Base-by-base conservation (phyloP, 1,284 basidiomycete genomes). In the Afroboletus lepidellus region DNA sequence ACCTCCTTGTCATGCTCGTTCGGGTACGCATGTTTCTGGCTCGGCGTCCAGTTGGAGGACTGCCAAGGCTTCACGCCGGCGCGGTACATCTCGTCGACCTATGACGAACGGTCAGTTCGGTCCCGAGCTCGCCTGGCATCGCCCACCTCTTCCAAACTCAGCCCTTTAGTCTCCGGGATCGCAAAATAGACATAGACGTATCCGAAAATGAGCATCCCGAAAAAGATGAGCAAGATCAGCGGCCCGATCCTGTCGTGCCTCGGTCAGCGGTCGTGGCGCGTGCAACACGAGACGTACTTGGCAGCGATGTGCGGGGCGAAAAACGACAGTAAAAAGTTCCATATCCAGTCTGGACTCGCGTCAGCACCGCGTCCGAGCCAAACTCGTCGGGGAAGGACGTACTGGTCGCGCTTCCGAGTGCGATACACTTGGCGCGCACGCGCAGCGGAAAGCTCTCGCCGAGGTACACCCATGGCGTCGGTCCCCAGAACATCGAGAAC, bases 151-250 rank as follows among this genome's bases (percentile, higher is more conserved):
- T 62, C 64, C 5, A 63, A 43, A 42, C 62, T 66, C 20, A 60
- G 39, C 5, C 62, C 61, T 27, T 50, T 66, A 6, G 61, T 64
- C 41, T 62, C 61, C 1, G 62, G 64, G n/a, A 62, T 64, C 15
- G 61, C 62, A 33, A 64, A 63, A 59, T 73, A 80, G 12, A 80
- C 74, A 57, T 79, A 82, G 52, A 80, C 68, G 59, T 77, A 83
- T 25, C 85, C 88, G 63, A 87, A 84, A 20, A 85, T 62, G 16
- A 90, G 75, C 78, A 87, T 84, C 51, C 87, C 88, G 61, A 85
- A 87, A 75, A 88, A 88, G 62, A 87, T 84, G 54, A 88, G 62
- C 24, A 90, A 70, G 64, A 91, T 90, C 50, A 88, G 73, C 8
- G 88, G 85, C 7, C 89, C 88, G 56, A 91, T 91, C 44, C 77